A percentile compares a stretch with the other conserved stretches of the same genome.
Evolutionary conservation across 306 rosid genomes (phyloP).

Genomic region (Parietaria judaica): DNA sequence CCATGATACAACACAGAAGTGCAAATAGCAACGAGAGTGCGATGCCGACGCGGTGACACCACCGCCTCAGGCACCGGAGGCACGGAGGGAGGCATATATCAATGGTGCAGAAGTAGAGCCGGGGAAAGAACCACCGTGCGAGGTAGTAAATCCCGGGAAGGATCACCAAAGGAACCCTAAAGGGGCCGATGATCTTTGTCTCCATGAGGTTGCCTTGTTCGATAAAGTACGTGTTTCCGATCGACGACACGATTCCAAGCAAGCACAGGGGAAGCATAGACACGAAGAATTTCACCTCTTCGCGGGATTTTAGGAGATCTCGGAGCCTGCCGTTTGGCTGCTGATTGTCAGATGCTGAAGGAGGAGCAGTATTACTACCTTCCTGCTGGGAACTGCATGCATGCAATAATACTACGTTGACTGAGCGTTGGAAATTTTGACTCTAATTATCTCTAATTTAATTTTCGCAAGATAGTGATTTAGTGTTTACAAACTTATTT

Average conservation of each 20-base stretch:
- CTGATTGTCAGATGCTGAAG: neutral
- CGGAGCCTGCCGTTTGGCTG: neutral
- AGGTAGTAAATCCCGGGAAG: constrained; percentile 11
- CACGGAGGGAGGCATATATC: neutral
- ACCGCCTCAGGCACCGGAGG: neutral
- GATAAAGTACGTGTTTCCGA: constrained; percentile 29
- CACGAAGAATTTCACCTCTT: constrained; percentile 7
- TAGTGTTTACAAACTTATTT: too few relatives aligned
- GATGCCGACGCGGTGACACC: constrained; percentile 7
- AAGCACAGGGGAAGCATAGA: constrained; percentile 18
- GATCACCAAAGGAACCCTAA: constrained; percentile 17
- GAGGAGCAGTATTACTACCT: neutral
- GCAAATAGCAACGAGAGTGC: constrained; percentile 11
- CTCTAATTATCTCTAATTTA: too few relatives aligned
- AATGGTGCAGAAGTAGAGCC: neutral
- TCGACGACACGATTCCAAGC: constrained; percentile 24
- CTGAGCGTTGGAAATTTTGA: too few relatives aligned
- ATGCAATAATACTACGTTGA: neutral
- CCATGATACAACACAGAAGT: constrained; percentile 19
- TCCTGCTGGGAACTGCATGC: neutral
- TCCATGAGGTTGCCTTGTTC: constrained; percentile 27
- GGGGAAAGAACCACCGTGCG: neutral
- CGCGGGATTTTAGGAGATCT: neutral
- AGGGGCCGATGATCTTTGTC: constrained; percentile 10
- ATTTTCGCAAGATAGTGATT: too few relatives aligned